Conservation (phyloP, 2,329 filamentous ascomycete species). For the Zasmidium angulare region DNA sequence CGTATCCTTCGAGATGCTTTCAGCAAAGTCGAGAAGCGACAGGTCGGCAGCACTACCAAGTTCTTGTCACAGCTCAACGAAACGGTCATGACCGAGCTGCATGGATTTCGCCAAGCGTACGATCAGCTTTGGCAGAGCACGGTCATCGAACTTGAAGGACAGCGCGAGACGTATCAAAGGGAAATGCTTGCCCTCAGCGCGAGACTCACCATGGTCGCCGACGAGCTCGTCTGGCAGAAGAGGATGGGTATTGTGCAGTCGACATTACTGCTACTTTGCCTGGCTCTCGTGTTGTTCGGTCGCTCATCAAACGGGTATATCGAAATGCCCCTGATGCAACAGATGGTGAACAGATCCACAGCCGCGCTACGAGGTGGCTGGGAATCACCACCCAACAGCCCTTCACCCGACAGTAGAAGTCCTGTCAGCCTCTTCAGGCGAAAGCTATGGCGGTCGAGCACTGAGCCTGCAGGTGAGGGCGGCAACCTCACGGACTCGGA, state of each 20-base stretch:
- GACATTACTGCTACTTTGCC: constrained; percentile 79
- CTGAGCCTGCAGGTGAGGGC: constrained; percentile 11
- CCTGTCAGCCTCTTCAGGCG: constrained; percentile 33
- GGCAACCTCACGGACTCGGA: constrained; percentile 15
- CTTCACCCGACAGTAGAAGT: constrained; percentile 32
- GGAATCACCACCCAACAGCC: constrained; percentile 39
- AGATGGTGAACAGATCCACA: constrained; percentile 40
- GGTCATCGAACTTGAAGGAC: constrained; percentile 83
- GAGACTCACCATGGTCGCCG: constrained; percentile 83
- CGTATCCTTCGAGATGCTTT: constrained; percentile 85
- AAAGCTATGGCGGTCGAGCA: constrained; percentile 36
- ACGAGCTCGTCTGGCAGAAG: constrained; percentile 82
- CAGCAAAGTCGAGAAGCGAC: constrained; percentile 80
- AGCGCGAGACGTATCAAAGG: constrained; percentile 77
- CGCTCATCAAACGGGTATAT: constrained; percentile 31
- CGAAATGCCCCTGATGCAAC: constrained; percentile 48
- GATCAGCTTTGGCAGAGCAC: constrained; percentile 97
- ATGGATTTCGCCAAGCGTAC: constrained; percentile 77
- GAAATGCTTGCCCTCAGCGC: constrained; percentile 80
- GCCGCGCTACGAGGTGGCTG: constrained; percentile 32
- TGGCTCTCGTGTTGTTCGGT: constrained; percentile 83
- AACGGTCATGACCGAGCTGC: constrained; percentile 80
- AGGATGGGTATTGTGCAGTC: constrained; percentile 92
- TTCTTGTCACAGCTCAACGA: constrained; percentile 85
- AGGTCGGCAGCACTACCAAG: constrained; percentile 75